These are phyloP conservation scores for Fraxinus baroniana DNA, from an alignment of 305 asterid species.

Conservation along the genomic window DNA sequence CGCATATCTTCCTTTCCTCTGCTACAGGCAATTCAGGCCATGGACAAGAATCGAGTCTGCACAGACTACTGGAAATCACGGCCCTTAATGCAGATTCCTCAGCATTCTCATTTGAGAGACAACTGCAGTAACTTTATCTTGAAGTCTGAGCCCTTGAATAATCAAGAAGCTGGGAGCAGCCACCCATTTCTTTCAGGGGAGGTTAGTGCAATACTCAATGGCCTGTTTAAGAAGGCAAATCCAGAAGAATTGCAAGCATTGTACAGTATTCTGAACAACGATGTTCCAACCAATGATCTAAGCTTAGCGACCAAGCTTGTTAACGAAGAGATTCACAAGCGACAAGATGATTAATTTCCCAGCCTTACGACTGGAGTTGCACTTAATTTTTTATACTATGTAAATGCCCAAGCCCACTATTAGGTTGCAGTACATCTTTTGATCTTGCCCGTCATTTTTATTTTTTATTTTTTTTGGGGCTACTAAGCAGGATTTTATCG, in stretches of 20 bases:
- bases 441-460: conserved; percentile 12
- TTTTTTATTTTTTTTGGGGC: background rate
- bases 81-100: conserved; percentile 61
- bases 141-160: conserved; percentile 39
- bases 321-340: conserved; percentile 45
- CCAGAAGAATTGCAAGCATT: conserved; percentile 53
- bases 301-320: conserved; percentile 46
- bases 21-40: conserved; percentile 68
- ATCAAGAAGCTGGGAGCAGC: conserved; percentile 29
- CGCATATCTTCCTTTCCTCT: conserved; percentile 8
- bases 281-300: conserved; percentile 37
- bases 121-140: conserved; percentile 22
- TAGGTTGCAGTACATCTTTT: conserved; percentile 19
- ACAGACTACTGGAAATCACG: conserved; percentile 79
- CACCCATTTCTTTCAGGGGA: conserved; percentile 15
- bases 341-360: conserved; percentile 29
- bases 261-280: conserved; percentile 36
- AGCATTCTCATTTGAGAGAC: conserved; percentile 32
- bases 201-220: conserved; percentile 37
- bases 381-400: conserved; percentile 6
- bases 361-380: background rate
- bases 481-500: conserved; percentile 24
- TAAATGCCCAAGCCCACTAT: conserved; percentile 26
- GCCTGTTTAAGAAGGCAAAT: conserved; percentile 71
- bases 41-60: conserved; percentile 66